Evolutionary conservation across 768 basidiomycete genomes (phyloP), one percentile per base, ranked within the genome.

Genomic region (Russula foetens): DNA sequence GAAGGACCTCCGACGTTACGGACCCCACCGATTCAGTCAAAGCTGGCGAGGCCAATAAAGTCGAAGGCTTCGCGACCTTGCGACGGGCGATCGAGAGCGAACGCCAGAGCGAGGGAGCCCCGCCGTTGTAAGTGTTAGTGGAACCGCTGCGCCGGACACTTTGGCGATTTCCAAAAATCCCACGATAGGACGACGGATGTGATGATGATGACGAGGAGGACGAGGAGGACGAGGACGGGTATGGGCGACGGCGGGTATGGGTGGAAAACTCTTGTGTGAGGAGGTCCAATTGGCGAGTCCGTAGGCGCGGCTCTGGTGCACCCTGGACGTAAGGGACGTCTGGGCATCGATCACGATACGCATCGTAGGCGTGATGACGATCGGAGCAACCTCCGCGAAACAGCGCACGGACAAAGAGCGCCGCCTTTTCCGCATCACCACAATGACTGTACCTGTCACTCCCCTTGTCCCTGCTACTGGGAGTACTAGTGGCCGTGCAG

Each of bases 1-100:
- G 33, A 53, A 65, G 62, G 31, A 65, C 53, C 46, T 56, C 62
- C 12, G 62, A 58, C 17, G 62, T 64, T 24, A 62, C 62, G 23
- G 62, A 58, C 41, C 53, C 46, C 26, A 57, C 57, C 17, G 54
- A 61, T 41, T 38, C 57, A 4, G 63, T 64, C 62, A 58, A 29
- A 12, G 62, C 45, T 19, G 53, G 64, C 23, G 60, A 57, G 7
- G 38, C 7, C 39, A 53, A n/a, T 48, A 17, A n/a, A 47, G 44
- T 17, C 19, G 49, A 52, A 26, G 38, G 29, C 5, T 38, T 29
- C 1, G 44, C 15, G 29, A n/a, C 38, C 19, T 46, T 58, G 21
- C 51, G 56, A 33, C 56, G 61, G 3, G 44, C 44, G 14, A 51
- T 38, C 7, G 60, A 61, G 12, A 61, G 43, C 1, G 60, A 61